These are phyloP conservation scores for Solanum etuberosum DNA, from an alignment of 257 asterid species.

Conservation along the genomic window DNA sequence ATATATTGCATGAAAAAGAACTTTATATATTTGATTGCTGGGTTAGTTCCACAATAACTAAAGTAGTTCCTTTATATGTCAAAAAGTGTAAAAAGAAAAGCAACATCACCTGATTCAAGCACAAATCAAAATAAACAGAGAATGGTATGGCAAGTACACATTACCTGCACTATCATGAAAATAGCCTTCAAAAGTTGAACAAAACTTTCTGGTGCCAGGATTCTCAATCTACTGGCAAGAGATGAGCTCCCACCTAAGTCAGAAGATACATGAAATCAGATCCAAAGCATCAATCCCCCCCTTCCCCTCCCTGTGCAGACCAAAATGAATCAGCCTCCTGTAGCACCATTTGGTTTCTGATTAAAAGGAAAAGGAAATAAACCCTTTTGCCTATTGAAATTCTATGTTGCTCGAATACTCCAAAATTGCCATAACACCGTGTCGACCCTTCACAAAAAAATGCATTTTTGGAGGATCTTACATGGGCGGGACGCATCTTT, in stretches of 20 bases:
- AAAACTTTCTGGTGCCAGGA: conserved; percentile 79
- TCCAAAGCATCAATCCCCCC: background rate
- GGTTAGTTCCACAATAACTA: background rate
- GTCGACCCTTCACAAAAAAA: background rate
- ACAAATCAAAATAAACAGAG: background rate
- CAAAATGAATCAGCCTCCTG: background rate
- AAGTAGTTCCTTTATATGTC: background rate
- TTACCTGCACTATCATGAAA: conserved; percentile 92
- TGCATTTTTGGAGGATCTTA: background rate
- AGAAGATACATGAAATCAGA: background rate
- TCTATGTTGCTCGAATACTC: background rate
- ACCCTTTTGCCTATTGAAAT: background rate
- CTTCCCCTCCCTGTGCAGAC: background rate
- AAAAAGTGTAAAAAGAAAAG: background rate
- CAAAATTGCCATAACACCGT: background rate
- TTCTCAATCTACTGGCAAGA: conserved; percentile 80
- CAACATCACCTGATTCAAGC: background rate
- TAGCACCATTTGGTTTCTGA: background rate
- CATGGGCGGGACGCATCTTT: background rate
- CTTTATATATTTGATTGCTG: background rate
- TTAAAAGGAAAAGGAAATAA: background rate
- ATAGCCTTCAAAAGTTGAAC: conserved; percentile 78
- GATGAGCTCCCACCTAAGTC: conserved; percentile 83
- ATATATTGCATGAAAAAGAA: background rate
- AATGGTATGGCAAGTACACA: conserved; percentile 24